These are phyloP conservation scores for Ustilago bromivora DNA, from an alignment of 1,284 basidiomycete species.

Conservation along the genomic window DNA sequence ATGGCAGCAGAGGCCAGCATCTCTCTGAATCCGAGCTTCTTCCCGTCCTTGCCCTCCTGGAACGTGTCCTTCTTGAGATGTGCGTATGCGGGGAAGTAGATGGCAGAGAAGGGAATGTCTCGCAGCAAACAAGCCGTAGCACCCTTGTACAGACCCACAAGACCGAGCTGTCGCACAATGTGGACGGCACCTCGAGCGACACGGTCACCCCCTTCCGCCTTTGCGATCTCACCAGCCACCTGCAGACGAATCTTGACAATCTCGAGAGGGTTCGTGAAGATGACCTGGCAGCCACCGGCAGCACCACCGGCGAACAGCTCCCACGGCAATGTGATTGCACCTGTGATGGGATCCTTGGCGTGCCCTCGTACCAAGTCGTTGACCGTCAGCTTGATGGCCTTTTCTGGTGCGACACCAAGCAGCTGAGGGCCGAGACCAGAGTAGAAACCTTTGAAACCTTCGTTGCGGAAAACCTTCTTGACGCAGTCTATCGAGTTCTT, in stretches of 20 bases:
- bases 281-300: conserved; percentile 96
- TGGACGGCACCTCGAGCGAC: conserved; percentile 86
- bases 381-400: conserved; percentile 92
- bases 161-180: conserved; percentile 90
- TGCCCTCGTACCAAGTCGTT: conserved; percentile 90
- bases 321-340: conserved; percentile 85
- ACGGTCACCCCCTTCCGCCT: conserved; percentile 77
- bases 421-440: conserved; percentile 94
- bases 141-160: conserved; percentile 92
- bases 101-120: conserved; percentile 85
- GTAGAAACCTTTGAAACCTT: conserved; percentile 93
- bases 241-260: conserved; percentile 92
- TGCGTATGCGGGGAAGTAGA: conserved; percentile 74
- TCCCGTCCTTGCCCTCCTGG: conserved; percentile 93
- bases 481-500: conserved; percentile 80
- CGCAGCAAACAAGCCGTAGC: conserved; percentile 84
- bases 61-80: conserved; percentile 88
- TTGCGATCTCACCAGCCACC: conserved; percentile 93
- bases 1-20: conserved; percentile 83
- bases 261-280: conserved; percentile 95
- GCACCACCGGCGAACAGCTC: conserved; percentile 91
- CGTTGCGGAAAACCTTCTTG: conserved; percentile 91
- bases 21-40: conserved; percentile 90
- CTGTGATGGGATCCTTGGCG: conserved; percentile 92
- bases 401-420: conserved; percentile 97